phyloP scores from a whole-genome alignment of 2,329 filamentous ascomycete species.

The Ophiostoma populinum region DNA sequence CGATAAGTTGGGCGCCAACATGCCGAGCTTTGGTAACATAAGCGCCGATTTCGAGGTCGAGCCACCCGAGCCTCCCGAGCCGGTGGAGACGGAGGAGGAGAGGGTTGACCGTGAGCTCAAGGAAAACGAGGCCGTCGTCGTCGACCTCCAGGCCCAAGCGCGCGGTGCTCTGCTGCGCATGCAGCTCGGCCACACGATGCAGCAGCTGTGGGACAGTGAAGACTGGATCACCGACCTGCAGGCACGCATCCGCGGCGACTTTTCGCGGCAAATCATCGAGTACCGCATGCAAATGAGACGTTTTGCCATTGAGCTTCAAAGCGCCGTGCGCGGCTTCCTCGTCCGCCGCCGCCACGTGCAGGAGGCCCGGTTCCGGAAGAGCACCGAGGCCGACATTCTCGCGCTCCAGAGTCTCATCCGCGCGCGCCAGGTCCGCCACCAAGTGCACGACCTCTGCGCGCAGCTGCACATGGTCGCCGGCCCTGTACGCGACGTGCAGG shows the following conservation, averaged over 20 bases:
- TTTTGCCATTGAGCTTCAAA: constrained; percentile 69
- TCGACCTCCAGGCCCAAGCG: constrained; percentile 75
- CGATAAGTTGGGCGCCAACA: constrained; percentile 83
- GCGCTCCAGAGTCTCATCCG: constrained; percentile 69
- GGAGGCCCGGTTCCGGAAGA: constrained; percentile 51
- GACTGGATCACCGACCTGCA: constrained; percentile 65
- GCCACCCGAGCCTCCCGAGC: constrained; percentile 50
- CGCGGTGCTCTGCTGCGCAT: constrained; percentile 66
- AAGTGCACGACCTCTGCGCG: constrained; percentile 36
- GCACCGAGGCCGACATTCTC: constrained; percentile 53
- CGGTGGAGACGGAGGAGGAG: constrained; percentile 80
- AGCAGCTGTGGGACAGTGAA: constrained; percentile 76
- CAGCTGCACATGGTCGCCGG: constrained; percentile 45
- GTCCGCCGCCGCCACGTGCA: constrained; percentile 44
- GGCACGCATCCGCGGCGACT: constrained; percentile 73
- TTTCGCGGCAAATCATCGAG: constrained; percentile 62
- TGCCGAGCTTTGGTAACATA: constrained; percentile 98
- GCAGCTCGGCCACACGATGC: constrained; percentile 66
- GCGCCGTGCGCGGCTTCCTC: constrained; percentile 57
- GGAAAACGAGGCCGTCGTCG: constrained; percentile 54
- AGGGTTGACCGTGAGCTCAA: constrained; percentile 64
- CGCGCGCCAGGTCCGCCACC: constrained; percentile 44
- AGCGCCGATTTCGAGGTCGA: constrained; percentile 87
- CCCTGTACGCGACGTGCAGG: constrained; percentile 48
- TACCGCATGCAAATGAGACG: constrained; percentile 70